phyloP scores from a whole-genome alignment of 2,329 filamentous ascomycete genomes.

The Acephala macrosclerotiorum region DNA sequence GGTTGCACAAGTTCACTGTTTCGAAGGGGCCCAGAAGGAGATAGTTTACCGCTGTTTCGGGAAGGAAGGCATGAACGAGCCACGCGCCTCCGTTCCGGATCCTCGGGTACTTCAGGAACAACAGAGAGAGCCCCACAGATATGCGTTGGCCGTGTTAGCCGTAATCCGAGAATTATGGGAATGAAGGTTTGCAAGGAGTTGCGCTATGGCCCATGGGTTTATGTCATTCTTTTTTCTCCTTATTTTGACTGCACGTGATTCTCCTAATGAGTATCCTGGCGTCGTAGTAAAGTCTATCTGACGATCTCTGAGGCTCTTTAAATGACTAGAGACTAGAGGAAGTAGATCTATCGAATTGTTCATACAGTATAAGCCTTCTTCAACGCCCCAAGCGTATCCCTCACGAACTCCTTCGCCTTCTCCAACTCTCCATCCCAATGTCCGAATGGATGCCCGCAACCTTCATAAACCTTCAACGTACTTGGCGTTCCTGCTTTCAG shows the following conservation, averaged over 20 bases:
- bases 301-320: neutral
- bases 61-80: neutral
- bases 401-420: constrained; percentile 44
- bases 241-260: neutral
- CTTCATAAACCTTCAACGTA: constrained; percentile 46
- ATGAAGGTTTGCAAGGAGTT: neutral
- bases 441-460: constrained; percentile 47
- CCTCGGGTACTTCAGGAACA: neutral
- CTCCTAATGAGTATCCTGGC: neutral
- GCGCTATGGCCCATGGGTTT: no score
- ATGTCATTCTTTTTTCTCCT: neutral
- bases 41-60: no score
- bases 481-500: constrained; percentile 43
- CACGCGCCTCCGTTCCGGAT: neutral
- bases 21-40: no score
- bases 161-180: neutral
- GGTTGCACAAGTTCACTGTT: neutral
- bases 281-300: neutral
- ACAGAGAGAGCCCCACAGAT: neutral
- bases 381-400: constrained; percentile 40
- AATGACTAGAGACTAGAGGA: no score
- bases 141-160: neutral
- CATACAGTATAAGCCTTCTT: constrained; percentile 23
- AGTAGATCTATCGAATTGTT: neutral
- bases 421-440: constrained; percentile 47